These are phyloP conservation scores for Ramalina peruviana DNA, from an alignment of 495 filamentous ascomycete species.

Conservation along the genomic window DNA sequence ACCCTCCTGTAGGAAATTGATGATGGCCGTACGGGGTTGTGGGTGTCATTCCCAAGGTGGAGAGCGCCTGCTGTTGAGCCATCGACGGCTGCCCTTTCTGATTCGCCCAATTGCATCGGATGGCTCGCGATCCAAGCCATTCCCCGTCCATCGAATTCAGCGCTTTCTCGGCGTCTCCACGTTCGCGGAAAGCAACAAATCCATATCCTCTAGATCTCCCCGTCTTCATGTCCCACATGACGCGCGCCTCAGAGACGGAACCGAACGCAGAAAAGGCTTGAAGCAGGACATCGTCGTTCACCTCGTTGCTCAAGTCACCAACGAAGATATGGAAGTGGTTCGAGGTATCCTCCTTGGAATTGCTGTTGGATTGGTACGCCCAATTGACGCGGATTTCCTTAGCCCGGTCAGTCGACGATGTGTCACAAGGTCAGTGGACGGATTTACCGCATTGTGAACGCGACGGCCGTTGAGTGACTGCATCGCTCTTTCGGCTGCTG, in stretches of 20 bases:
- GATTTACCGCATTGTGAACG: constrained; percentile 80
- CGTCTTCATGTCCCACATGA: constrained; percentile 99
- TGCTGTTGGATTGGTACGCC: constrained; percentile 94
- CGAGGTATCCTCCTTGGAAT: constrained; percentile 94
- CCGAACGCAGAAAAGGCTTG: constrained; percentile 98
- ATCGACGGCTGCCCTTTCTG: constrained; percentile 99
- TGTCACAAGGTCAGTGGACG: constrained; percentile 1
- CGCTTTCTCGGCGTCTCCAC: constrained; percentile 87
- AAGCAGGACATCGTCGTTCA: constrained; percentile 89
- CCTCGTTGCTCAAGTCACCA: constrained; percentile 94
- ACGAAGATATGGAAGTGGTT: constrained; percentile 99
- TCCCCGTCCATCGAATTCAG: constrained; percentile 97
- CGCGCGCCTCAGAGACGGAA: constrained; percentile 92
- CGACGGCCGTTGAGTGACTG: constrained; percentile 87
- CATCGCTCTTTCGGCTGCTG: constrained; percentile 93
- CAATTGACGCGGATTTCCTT: constrained; percentile 99
- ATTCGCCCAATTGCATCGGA: constrained; percentile 99
- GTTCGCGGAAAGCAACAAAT: constrained; percentile 95
- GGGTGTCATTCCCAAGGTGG: constrained; percentile 96
- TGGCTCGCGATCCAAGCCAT: constrained; percentile 96
- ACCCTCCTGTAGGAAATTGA: constrained; percentile 80
- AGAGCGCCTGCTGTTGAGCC: constrained; percentile 93
- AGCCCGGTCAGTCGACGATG: constrained; percentile 1
- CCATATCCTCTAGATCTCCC: constrained; percentile 94
- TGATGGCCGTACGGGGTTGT: constrained; percentile 95